These are phyloP conservation scores for Cardiospermum halicacabum DNA, from an alignment of 345 rosid species.

Conservation along the genomic window DNA sequence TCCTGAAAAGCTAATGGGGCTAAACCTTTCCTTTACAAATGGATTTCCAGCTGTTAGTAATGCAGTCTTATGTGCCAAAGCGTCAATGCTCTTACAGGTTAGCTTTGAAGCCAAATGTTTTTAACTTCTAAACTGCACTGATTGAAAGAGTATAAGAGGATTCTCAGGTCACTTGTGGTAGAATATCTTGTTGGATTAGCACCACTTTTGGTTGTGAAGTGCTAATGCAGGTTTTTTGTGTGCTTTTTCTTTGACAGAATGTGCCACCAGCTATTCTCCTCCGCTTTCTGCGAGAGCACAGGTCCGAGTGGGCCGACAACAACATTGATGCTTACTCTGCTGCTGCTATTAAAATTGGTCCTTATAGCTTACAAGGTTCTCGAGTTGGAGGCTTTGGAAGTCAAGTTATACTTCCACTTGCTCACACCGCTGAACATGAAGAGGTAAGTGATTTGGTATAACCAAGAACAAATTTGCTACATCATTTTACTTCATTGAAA, in stretches of 20 bases:
- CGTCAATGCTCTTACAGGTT: constrained; percentile 98
- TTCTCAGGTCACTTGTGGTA: neutral
- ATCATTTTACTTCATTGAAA: neutral
- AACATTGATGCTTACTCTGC: constrained; percentile 91
- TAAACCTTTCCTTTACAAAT: constrained; percentile 70
- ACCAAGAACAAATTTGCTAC: neutral
- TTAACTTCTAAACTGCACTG: neutral
- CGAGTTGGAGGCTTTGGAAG: constrained; percentile 85
- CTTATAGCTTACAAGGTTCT: constrained; percentile 69
- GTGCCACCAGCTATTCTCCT: constrained; percentile 98
- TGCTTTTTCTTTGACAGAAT: constrained; percentile 42
- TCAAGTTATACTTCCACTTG: constrained; percentile 92
- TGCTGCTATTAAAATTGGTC: constrained; percentile 93
- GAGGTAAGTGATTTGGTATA: constrained; percentile 52
- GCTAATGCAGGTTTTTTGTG: neutral
- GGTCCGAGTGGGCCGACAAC: constrained; percentile 99
- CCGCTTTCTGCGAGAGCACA: constrained; percentile 89
- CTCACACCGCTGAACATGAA: constrained; percentile 94
- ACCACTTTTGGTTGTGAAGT: neutral
- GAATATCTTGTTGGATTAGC: neutral
- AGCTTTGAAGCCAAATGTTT: constrained; percentile 6
- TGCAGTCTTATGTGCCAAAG: constrained; percentile 88
- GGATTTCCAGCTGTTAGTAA: constrained; percentile 83
- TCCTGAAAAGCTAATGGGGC: constrained; percentile 92
- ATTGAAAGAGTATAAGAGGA: neutral